These are phyloP conservation scores for Ophiostoma novo-ulmi DNA, from an alignment of 2,329 filamentous ascomycete species.

Conservation along the genomic window DNA sequence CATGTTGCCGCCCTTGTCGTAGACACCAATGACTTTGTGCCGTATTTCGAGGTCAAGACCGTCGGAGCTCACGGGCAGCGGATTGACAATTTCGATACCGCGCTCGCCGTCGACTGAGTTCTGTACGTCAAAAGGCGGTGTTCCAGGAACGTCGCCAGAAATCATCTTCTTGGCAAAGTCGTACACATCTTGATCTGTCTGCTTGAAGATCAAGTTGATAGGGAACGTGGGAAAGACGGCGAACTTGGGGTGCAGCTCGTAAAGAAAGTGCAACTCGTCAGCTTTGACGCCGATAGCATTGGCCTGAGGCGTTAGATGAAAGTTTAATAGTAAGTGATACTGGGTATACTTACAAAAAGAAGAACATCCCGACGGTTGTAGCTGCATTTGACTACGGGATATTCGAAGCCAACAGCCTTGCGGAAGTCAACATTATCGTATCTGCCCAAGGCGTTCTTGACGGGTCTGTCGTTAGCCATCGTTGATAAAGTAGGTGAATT, in stretches of 20 bases:
- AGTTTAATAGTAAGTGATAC: no score
- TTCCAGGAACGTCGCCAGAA: conserved; percentile 36
- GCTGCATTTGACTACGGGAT: conserved; percentile 38
- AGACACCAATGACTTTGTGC: conserved; percentile 40
- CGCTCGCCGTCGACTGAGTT: conserved; percentile 41
- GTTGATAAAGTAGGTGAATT: not conserved
- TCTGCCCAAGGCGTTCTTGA: conserved; percentile 37
- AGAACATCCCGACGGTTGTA: conserved; percentile 43
- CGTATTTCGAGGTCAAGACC: conserved; percentile 39
- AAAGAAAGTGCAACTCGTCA: conserved; percentile 41
- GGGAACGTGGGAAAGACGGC: conserved; percentile 45
- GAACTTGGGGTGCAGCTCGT: conserved; percentile 43
- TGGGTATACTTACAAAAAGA: conserved; percentile 35
- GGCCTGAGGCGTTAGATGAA: conserved; percentile 29
- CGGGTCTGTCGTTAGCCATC: conserved; percentile 31
- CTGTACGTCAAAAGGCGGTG: conserved; percentile 39
- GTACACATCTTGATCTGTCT: conserved; percentile 42
- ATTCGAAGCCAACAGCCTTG: conserved; percentile 37
- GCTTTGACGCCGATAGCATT: conserved; percentile 38
- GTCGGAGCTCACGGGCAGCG: conserved; percentile 36
- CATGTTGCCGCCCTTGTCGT: conserved; percentile 43
- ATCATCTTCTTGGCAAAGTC: conserved; percentile 39
- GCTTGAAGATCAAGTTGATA: conserved; percentile 43
- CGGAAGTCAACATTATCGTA: conserved; percentile 41
- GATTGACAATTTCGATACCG: conserved; percentile 37